These are phyloP conservation scores for Copromyces sp. DNA, from an alignment of 495 filamentous ascomycete genomes.

Conservation along the genomic window DNA sequence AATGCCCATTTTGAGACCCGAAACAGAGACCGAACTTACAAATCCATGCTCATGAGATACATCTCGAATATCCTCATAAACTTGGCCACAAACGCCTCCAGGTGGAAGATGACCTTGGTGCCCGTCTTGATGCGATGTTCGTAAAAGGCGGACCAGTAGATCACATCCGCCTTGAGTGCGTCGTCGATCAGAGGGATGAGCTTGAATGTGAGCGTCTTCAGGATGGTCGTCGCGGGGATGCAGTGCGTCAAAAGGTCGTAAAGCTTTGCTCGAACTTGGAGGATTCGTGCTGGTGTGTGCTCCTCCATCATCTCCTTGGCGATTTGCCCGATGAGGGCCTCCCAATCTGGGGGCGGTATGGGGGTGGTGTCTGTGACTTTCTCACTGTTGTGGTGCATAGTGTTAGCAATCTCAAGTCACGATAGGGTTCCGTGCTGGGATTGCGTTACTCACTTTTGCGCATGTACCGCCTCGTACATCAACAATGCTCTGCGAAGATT, in stretches of 20 bases:
- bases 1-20: neutral
- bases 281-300: conserved; percentile 73
- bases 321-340: conserved; percentile 75
- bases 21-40: conserved; percentile 18
- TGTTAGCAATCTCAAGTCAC: conserved; percentile 6
- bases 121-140: conserved; percentile 88
- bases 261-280: conserved; percentile 80
- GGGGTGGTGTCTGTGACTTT: conserved; percentile 77
- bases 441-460: conserved; percentile 65
- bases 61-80: conserved; percentile 95
- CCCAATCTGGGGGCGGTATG: conserved; percentile 94
- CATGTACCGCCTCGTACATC: conserved; percentile 95
- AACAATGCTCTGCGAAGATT: conserved; percentile 83
- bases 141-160: conserved; percentile 94
- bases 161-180: conserved; percentile 77
- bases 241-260: conserved; percentile 96
- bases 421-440: neutral
- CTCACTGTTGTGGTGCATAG: conserved; percentile 47
- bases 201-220: conserved; percentile 91
- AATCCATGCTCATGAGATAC: conserved; percentile 84
- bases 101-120: conserved; percentile 92
- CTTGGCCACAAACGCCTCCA: conserved; percentile 97
- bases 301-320: conserved; percentile 88
- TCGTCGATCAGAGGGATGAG: conserved; percentile 81
- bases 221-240: conserved; percentile 83